Conservation (phyloP, 164 flowering plant genomes). For the Dillenia suffruticosa region DNA sequence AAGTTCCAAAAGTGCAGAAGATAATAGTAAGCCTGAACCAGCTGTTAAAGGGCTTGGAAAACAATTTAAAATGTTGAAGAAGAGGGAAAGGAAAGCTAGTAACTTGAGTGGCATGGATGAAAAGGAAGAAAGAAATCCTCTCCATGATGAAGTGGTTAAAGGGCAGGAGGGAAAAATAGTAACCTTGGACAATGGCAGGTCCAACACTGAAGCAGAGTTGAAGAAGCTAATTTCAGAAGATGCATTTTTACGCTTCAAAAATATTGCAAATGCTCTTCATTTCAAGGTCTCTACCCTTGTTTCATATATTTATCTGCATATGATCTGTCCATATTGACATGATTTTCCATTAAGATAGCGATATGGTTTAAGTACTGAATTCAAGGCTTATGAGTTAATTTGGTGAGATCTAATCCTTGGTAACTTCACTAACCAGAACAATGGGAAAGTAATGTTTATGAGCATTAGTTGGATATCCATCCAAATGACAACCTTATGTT, state of each 20-base stretch:
- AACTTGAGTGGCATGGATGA: constrained; percentile 16
- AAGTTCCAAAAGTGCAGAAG: constrained; percentile 22
- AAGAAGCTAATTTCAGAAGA: constrained; percentile 55
- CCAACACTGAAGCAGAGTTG: constrained; percentile 32
- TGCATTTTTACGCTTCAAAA: constrained; percentile 67
- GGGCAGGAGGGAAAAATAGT: constrained; percentile 12
- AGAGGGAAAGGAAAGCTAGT: constrained; percentile 46
- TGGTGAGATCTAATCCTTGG: no score
- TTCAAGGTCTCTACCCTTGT: constrained; percentile 42
- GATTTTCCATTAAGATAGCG: no score
- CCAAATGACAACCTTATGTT: no score
- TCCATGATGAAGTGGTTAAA: neutral
- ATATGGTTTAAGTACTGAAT: no score
- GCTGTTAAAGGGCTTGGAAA: constrained; percentile 84
- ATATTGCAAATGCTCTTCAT: constrained; percentile 77
- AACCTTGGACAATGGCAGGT: constrained; percentile 18
- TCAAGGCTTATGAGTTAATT: no score
- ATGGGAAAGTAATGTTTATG: no score
- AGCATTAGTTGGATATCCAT: no score
- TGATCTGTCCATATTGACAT: no score
- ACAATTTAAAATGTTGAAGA: constrained; percentile 72
- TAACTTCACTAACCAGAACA: no score
- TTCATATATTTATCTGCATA: no score
- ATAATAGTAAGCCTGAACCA: constrained; percentile 28
- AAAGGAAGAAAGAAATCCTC: constrained; percentile 20